A percentile compares a stretch with the other conserved stretches of the same genome.
Conservation (phyloP, 1,284 basidiomycete species). For the Cutaneotrichosporon mucoides region DNA sequence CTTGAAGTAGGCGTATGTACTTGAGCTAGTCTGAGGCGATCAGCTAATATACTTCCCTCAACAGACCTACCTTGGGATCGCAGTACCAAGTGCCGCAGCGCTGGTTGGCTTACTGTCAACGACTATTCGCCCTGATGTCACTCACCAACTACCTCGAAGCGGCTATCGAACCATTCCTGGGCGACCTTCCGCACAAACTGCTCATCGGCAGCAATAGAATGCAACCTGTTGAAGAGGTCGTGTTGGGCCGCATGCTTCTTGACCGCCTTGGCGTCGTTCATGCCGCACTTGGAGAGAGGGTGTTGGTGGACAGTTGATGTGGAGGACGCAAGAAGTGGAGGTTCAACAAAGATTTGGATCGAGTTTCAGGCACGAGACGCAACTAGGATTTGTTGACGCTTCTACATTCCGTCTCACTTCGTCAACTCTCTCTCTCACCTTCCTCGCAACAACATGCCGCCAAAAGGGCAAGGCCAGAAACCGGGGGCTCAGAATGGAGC, state of each 20-base stretch:
- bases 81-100: constrained; percentile 95
- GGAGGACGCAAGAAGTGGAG: no score
- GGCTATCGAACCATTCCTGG: constrained; percentile 50
- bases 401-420: neutral
- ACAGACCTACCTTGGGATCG: constrained; percentile 56
- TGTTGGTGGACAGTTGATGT: no score
- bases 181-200: constrained; percentile 63
- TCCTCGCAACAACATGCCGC: neutral
- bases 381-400: neutral
- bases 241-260: constrained; percentile 43
- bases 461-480: constrained; percentile 1
- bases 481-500: no score
- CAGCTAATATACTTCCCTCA: neutral
- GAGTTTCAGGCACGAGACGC: constrained; percentile 2
- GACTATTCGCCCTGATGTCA: neutral
- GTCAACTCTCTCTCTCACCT: neutral
- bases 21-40: constrained; percentile 42
- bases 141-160: constrained; percentile 43
- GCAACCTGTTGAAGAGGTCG: constrained; percentile 80
- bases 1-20: constrained; percentile 78
- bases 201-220: constrained; percentile 75
- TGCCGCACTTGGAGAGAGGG: neutral
- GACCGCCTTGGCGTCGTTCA: constrained; percentile 30
- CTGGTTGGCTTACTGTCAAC: constrained; percentile 64
- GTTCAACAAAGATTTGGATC: no score